Conservation (phyloP, 2,329 filamentous ascomycete species). For the Clonostachys chloroleuca region DNA sequence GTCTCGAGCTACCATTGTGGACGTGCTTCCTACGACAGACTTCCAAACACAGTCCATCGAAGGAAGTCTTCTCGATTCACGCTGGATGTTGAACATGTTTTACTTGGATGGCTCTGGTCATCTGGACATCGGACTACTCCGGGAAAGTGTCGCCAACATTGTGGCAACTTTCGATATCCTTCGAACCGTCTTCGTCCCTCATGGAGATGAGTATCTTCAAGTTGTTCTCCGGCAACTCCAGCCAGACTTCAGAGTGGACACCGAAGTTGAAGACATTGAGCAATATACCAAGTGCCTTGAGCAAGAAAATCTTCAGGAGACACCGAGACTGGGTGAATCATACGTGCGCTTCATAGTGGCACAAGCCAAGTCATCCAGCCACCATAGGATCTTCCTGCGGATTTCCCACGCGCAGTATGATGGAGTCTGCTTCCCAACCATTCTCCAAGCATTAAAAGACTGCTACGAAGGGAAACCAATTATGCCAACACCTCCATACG, state of each 20-base stretch:
- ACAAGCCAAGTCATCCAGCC: neutral
- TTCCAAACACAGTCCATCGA: constrained; percentile 1
- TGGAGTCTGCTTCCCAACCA: constrained; percentile 33
- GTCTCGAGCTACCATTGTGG: constrained; percentile 8
- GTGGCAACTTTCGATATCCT: constrained; percentile 33
- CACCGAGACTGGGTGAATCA: neutral
- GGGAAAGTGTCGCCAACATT: constrained; percentile 57
- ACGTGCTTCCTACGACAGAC: constrained; percentile 1
- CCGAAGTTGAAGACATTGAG: constrained; percentile 2
- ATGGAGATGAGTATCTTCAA: constrained; percentile 1
- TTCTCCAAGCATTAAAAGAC: constrained; percentile 27
- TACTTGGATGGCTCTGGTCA: neutral
- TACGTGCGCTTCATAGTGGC: constrained; percentile 2
- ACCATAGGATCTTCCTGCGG: constrained; percentile 4
- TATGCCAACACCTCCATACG: constrained; percentile 15
- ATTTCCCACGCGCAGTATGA: constrained; percentile 42
- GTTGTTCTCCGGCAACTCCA: constrained; percentile 5
- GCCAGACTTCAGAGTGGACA: neutral
- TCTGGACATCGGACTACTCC: neutral
- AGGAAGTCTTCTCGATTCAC: constrained; percentile 6
- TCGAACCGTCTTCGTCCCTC: constrained; percentile 3
- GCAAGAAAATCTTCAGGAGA: neutral
- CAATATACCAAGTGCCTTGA: constrained; percentile 3
- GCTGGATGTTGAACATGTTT: constrained; percentile 8
- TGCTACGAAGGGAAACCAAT: constrained; percentile 23